Conservation (phyloP, 176 grass and related monocot species). For the Lolium multiflorum region DNA sequence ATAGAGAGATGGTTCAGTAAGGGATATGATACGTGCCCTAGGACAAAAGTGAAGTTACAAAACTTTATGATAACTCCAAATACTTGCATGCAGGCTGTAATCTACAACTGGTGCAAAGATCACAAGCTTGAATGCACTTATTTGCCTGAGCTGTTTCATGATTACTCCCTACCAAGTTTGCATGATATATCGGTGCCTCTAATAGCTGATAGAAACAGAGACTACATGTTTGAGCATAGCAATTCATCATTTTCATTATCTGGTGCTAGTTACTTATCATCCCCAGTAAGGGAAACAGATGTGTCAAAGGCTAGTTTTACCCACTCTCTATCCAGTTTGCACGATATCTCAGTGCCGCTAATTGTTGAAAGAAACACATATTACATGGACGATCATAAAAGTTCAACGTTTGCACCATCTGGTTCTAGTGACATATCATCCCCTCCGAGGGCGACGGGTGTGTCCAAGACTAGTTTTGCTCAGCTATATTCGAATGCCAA, state of each 20-base stretch:
- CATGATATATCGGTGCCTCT: constrained; percentile 74
- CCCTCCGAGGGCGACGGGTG: constrained; percentile 52
- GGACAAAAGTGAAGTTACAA: constrained; percentile 72
- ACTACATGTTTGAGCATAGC: constrained; percentile 64
- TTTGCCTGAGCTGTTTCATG: constrained; percentile 53
- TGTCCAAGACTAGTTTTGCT: constrained; percentile 46
- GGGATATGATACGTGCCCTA: constrained; percentile 85
- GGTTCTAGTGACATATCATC: constrained; percentile 58
- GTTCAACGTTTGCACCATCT: constrained; percentile 60
- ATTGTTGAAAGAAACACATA: constrained; percentile 54
- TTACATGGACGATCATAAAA: constrained; percentile 64
- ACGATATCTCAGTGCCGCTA: constrained; percentile 54
- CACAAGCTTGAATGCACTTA: constrained; percentile 45
- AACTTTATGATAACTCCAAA: constrained; percentile 80
- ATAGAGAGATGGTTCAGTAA: constrained; percentile 89
- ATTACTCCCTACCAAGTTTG: constrained; percentile 84
- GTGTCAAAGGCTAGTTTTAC: constrained; percentile 46
- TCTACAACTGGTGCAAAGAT: constrained; percentile 78
- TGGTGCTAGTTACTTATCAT: constrained; percentile 60
- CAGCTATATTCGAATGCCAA: constrained; percentile 67
- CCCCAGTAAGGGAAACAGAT: constrained; percentile 54
- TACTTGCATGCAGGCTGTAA: constrained; percentile 76
- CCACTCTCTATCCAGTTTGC: constrained; percentile 51
- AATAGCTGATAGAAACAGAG: constrained; percentile 51
- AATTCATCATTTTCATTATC: constrained; percentile 62